Evolutionary conservation across 2,329 filamentous ascomycete genomes (phyloP), one percentile per base, ranked within the genome.

Genomic region (Furcasterigmium furcatum): DNA sequence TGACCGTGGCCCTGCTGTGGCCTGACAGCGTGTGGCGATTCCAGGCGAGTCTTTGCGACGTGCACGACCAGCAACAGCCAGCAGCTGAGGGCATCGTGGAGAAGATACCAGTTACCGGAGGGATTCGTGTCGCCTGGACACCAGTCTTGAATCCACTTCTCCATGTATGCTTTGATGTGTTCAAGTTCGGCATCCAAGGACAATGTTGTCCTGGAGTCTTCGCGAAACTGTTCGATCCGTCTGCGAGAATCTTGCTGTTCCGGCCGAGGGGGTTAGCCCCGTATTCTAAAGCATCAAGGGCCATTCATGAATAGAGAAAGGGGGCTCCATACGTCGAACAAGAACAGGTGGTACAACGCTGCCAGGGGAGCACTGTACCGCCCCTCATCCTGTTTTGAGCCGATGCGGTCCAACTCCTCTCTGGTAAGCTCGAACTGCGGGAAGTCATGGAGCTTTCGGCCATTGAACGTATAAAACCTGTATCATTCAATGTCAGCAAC

Each of bases 121-220:
- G 16, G 30, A 30, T 45, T 22, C 4, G 12, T 30, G n/a, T 45
- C 25, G n/a, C 25, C 14, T 10, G 9, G 43, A 25, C 43, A 45
- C 43, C 43, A 45, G 22, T 45, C 35, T 25, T 18, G 36, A 30
- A 42, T 45, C 43, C 43, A 45, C 22, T 41, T 29, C 25, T 45
- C 43, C 13, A 24, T 41, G 22, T 41, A 41, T 9, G 14, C 29
- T 21, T 41, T 29, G n/a, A 29, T 45, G 16, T 45, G 34, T 27
- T 45, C 34, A 14, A 45, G 21, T 34, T 45, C 43, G 9, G 43
- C 43, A 45, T 45, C 43, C 16, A 45, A 20, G 6, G 35, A 25
- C 13, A 40, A 18, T 6, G 6, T 18, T n/a, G 21, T 27, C 32
- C 16, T 42, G 12, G 16, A 32, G 18, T 42, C 18, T 6, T 6